Evolutionary conservation across 805 yeast genomes (phyloP), one percentile per base, ranked within the genome.

Genomic region (Saturnispora silvae): DNA sequence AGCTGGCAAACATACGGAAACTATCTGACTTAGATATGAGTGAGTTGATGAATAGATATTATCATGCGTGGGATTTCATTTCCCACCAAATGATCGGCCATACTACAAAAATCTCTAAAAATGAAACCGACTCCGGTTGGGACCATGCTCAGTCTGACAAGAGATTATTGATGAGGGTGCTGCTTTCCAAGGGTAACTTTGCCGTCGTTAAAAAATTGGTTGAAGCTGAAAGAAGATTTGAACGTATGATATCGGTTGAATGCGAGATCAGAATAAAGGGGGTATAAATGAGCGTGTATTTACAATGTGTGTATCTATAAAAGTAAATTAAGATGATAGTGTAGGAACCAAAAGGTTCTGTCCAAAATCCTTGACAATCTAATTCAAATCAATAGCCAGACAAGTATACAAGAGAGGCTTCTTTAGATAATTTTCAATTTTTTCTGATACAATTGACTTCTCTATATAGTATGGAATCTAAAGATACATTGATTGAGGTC

Each of bases 151-250:
- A 60, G 11, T 46, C 37, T 24, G 59, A 61, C 29, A 57, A 63
- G 47, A 84, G 84, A 47, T 67, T 85, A 10, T 65, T 87, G 5
- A 57, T 89, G 42, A 67, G 96, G 34, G 65, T 85, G 13, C 53
- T 89, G 37, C 58, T 86, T 19, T 65, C 86, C 13, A 53, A 49
- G 27, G 50, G 27, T 20, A 54, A 52, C 17, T 34, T 47, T 11
- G 46, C 45, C n/a, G 46, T 42, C 34, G 61, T 54, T 3, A 50
- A 45, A 30, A 36, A 33, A 3, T 34, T 42, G 3, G 35, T 57
- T 3, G 60, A 57, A 35, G 34, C 48, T 10, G 59, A 53, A 33
- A 53, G 54, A 31, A 42, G 61, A 17, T 56, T 46, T 35, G 45
- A 47, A 31, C 43, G 57, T 22, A 52, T 52, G 1, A 35, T 57